A percentile compares a stretch with the other conserved stretches of the same genome.
phyloP scores from a whole-genome alignment of 2,329 filamentous ascomycete genomes.

The Aspergillus sp. region DNA sequence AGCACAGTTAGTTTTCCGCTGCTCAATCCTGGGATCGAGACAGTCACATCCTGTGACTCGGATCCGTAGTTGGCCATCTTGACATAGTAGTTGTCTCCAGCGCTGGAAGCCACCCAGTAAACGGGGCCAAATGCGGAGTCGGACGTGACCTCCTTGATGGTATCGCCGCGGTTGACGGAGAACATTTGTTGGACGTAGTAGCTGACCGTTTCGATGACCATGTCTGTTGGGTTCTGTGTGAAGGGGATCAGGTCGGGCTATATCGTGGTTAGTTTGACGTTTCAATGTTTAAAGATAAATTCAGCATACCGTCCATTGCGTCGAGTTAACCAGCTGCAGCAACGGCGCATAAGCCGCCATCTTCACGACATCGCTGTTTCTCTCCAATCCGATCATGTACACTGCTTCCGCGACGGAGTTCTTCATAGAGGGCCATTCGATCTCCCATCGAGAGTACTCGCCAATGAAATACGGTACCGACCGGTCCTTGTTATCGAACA shows the following conservation, averaged over 20 bases:
- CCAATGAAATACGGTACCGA: constrained; percentile 20
- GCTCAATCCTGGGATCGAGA: constrained; percentile 11
- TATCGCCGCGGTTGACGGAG: constrained; percentile 16
- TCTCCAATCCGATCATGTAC: constrained; percentile 47
- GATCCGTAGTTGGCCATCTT: constrained; percentile 20
- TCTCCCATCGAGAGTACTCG: constrained; percentile 17
- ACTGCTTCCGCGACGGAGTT: constrained; percentile 60
- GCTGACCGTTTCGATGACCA: constrained; percentile 17
- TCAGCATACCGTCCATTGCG: constrained; percentile 20
- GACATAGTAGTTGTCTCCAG: constrained; percentile 12
- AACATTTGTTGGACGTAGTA: constrained; percentile 26
- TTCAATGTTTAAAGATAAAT: too few relatives aligned
- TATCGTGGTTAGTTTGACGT: background rate
- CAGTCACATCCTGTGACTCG: constrained; percentile 12
- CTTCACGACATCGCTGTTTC: constrained; percentile 27
- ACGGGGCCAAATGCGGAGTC: constrained; percentile 17
- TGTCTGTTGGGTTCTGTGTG: constrained; percentile 10
- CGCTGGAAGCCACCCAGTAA: constrained; percentile 23
- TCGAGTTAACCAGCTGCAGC: constrained; percentile 22
- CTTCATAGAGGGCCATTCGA: constrained; percentile 13
- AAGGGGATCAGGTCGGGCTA: constrained; percentile 21
- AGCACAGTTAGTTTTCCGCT: constrained; percentile 12
- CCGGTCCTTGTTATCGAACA: constrained; percentile 47
- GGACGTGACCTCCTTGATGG: constrained; percentile 16
- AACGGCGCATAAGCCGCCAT: constrained; percentile 23